Percentiles rank a stretch among this genome's conserved stretches.
Evolutionary conservation across 768 basidiomycete genomes (phyloP).

Genomic region (Naematelia aurantialba): DNA sequence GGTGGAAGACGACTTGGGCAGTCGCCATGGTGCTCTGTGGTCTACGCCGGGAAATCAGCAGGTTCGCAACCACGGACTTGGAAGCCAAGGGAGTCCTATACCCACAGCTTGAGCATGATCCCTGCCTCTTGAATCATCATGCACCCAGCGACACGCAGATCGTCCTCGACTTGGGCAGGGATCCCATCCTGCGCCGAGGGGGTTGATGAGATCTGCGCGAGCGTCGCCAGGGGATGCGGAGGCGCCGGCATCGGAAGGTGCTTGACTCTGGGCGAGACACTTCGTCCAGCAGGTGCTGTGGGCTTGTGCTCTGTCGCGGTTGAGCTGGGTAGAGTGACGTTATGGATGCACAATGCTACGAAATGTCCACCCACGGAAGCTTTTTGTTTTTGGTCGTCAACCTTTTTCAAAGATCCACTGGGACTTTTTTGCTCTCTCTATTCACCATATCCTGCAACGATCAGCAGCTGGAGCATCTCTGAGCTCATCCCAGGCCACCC

Average conservation of each 20-base stretch:
- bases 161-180: slow-evolving; percentile 74
- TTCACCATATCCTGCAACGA: neutral
- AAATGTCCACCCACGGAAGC: no score
- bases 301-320: neutral
- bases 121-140: slow-evolving; percentile 95
- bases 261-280: no score
- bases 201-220: slow-evolving; percentile 69
- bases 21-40: slow-evolving; percentile 97
- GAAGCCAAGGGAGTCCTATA: slow-evolving; percentile 13
- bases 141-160: slow-evolving; percentile 84
- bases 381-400: neutral
- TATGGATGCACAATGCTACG: no score
- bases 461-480: neutral
- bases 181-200: slow-evolving; percentile 81
- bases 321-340: no score
- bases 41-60: slow-evolving; percentile 28
- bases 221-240: slow-evolving; percentile 71
- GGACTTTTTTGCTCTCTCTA: neutral
- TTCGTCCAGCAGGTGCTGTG: neutral
- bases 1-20: slow-evolving; percentile 91
- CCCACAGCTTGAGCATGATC: slow-evolving; percentile 81
- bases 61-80: neutral
- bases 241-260: slow-evolving; percentile 46
- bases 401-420: no score
- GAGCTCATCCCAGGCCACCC: no score